A percentile compares a stretch with the other conserved stretches of the same genome.
phyloP scores from a whole-genome alignment of 257 asterid genomes.

The Lavandula angustifolia region DNA sequence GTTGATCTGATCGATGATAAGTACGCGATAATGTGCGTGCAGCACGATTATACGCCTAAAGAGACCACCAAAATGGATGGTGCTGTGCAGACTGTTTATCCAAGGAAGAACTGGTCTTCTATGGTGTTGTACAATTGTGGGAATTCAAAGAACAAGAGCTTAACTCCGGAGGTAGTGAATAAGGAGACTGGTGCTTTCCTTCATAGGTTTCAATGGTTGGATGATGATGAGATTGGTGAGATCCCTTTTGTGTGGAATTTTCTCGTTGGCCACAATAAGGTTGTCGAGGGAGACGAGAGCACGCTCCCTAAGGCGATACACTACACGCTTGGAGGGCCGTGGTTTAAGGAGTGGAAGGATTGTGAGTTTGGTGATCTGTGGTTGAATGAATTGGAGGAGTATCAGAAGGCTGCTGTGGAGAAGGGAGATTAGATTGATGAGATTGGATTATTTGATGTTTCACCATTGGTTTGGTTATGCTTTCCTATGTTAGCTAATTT shows the following conservation, averaged over 20 bases:
- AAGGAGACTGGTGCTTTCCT: conserved; percentile 75
- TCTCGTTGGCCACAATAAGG: conserved; percentile 74
- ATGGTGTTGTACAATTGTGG: conserved; percentile 90
- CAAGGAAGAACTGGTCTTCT: conserved; percentile 94
- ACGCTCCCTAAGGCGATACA: conserved; percentile 75
- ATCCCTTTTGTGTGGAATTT: conserved; percentile 86
- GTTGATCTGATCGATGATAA: conserved; percentile 61
- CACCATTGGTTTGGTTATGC: conserved; percentile 19
- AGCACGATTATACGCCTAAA: conserved; percentile 82
- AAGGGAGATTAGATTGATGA: conserved; percentile 16
- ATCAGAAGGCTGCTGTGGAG: conserved; percentile 34
- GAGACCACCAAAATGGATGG: conserved; percentile 93
- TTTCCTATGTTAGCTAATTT: background rate
- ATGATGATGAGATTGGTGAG: conserved; percentile 79
- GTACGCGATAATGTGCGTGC: conserved; percentile 82
- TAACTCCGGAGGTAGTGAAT: conserved; percentile 79
- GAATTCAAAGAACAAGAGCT: conserved; percentile 55
- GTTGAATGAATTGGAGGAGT: conserved; percentile 77
- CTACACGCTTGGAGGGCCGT: conserved; percentile 88
- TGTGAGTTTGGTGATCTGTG: conserved; percentile 86
- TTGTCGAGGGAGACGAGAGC: conserved; percentile 56
- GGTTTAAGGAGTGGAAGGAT: conserved; percentile 93
- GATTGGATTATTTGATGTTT: conserved; percentile 8
- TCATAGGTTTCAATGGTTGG: conserved; percentile 86
- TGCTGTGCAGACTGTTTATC: conserved; percentile 78